Percentiles rank a stretch among this genome's conserved stretches.
phyloP scores from a whole-genome alignment of 2,329 filamentous ascomycete species.

The Fusarium sulawesiense region DNA sequence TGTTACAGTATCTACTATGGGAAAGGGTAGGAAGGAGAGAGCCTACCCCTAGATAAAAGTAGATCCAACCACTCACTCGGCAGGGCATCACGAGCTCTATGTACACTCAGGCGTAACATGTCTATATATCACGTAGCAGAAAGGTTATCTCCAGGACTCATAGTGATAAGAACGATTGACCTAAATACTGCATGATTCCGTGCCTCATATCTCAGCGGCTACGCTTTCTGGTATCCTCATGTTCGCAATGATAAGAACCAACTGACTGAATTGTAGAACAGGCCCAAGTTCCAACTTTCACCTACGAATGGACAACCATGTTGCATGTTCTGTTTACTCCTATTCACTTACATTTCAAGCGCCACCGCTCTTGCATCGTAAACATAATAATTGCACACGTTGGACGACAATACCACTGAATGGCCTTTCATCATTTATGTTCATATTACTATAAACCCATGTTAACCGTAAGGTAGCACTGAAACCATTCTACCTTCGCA shows the following conservation, averaged over 20 bases:
- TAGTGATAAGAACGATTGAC: background rate
- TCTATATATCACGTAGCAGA: background rate
- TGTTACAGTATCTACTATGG: background rate
- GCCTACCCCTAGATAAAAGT: background rate
- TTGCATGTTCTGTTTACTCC: background rate
- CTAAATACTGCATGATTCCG: background rate
- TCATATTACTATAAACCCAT: background rate
- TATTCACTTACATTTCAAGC: background rate
- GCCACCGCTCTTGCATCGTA: background rate
- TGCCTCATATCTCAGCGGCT: background rate
- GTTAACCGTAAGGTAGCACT: background rate
- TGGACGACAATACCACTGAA: background rate
- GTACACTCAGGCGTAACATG: background rate
- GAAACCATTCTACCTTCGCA: background rate
- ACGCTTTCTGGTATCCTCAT: background rate
- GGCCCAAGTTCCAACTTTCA: background rate
- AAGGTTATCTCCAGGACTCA: background rate
- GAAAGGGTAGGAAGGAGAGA: background rate
- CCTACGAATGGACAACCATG: background rate
- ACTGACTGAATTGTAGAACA: background rate
- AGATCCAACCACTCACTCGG: background rate
- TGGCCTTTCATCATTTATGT: background rate
- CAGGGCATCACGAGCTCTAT: background rate
- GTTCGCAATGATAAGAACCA: background rate
- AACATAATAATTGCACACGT: background rate